These are phyloP conservation scores for Handroanthus guayacan DNA, from an alignment of 257 asterid species.

Conservation along the genomic window DNA sequence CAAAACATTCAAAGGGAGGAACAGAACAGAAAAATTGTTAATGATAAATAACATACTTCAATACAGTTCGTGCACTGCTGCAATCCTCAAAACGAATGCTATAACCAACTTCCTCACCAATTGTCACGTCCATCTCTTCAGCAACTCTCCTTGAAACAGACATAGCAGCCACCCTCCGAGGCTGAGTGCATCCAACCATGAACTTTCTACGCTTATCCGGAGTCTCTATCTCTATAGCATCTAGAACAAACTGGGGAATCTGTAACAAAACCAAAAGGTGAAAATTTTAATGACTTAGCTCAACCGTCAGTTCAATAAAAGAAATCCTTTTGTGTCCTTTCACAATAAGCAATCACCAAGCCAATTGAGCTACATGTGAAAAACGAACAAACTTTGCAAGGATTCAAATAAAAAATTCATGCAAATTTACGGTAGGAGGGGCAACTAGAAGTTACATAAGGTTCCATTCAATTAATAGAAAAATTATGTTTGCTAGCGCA, in stretches of 20 bases:
- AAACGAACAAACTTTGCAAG: neutral
- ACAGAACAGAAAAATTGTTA: neutral
- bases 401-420: neutral
- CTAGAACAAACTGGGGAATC: conserved; percentile 98
- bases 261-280: conserved; percentile 34
- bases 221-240: conserved; percentile 71
- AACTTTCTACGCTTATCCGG: conserved; percentile 76
- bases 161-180: conserved; percentile 99
- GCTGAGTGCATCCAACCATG: conserved; percentile 98
- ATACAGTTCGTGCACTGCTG: conserved; percentile 82
- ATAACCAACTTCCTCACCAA: conserved; percentile 99
- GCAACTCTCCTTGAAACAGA: conserved; percentile 98
- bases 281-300: neutral
- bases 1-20: neutral
- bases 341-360: neutral
- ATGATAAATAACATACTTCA: conserved; percentile 54
- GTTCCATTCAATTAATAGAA: neutral
- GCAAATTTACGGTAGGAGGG: neutral
- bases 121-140: conserved; percentile 96
- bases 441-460: neutral
- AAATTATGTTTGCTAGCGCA: neutral
- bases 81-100: conserved; percentile 97
- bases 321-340: neutral
- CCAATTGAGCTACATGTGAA: neutral
- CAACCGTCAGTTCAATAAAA: neutral